phyloP scores from a whole-genome alignment of 2,329 filamentous ascomycete genomes.

The Parasarocladium wereldwijsianum region DNA sequence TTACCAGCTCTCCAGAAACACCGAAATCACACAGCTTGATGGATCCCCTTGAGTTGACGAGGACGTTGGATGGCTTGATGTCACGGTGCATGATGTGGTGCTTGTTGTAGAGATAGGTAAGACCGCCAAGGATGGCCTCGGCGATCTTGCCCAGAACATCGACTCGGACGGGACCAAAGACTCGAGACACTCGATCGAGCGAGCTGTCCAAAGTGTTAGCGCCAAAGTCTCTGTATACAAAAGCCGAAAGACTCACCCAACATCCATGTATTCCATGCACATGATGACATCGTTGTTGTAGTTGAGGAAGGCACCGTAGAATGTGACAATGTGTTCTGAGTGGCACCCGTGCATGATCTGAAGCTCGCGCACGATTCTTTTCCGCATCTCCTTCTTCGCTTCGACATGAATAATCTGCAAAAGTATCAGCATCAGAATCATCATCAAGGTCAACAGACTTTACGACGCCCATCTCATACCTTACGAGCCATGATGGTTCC shows the following conservation, averaged over 20 bases:
- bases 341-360: constrained; percentile 98
- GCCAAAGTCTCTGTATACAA: neutral
- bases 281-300: constrained; percentile 96
- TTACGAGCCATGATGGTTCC: constrained; percentile 97
- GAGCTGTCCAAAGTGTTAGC: constrained; percentile 39
- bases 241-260: constrained; percentile 53
- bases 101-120: constrained; percentile 88
- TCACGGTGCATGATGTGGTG: constrained; percentile 99
- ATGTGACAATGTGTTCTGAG: constrained; percentile 91
- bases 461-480: constrained; percentile 33
- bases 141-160: constrained; percentile 97
- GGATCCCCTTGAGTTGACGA: constrained; percentile 83
- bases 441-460: neutral
- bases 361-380: constrained; percentile 90
- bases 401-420: constrained; percentile 92
- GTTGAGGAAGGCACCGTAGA: constrained; percentile 94
- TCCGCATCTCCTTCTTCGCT: constrained; percentile 91
- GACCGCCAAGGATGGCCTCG: constrained; percentile 81
- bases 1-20: constrained; percentile 94
- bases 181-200: constrained; percentile 83
- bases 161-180: constrained; percentile 88
- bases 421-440: constrained; percentile 7
- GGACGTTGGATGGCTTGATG: constrained; percentile 95
- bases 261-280: constrained; percentile 99
- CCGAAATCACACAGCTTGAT: constrained; percentile 99